Evolutionary conservation across 805 yeast genomes (phyloP).

Genomic region (Yamadazyma kitorensis): DNA sequence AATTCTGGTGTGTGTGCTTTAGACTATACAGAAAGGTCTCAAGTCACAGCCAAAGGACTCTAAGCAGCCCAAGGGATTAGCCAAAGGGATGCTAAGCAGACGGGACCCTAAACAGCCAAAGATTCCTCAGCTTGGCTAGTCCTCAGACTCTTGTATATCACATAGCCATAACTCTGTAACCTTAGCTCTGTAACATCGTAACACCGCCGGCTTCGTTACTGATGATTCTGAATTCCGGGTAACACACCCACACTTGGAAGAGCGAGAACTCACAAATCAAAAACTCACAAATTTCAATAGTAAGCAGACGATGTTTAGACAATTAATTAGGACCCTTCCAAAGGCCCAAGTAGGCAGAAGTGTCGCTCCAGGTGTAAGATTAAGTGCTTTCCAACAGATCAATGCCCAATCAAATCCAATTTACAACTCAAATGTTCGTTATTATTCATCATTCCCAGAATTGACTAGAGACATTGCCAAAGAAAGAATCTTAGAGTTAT

Average conservation of each 20-base stretch:
- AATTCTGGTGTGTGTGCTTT: too few relatives aligned
- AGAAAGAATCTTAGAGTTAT: constrained; percentile 60
- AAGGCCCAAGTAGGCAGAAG: constrained; percentile 1
- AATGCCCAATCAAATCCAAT: constrained; percentile 4
- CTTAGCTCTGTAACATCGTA: too few relatives aligned
- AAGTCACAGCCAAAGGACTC: too few relatives aligned
- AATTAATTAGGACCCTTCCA: constrained; percentile 6
- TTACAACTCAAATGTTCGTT: constrained; percentile 22
- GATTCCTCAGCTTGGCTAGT: too few relatives aligned
- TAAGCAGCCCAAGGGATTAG: too few relatives aligned
- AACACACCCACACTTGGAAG: not conserved
- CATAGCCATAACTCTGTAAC: too few relatives aligned
- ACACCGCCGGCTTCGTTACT: not conserved
- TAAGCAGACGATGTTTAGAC: constrained; percentile 11
- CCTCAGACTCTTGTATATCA: too few relatives aligned
- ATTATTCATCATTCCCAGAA: constrained; percentile 58
- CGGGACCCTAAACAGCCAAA: too few relatives aligned
- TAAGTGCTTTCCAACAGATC: not conserved
- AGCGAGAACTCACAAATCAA: constrained; percentile 7
- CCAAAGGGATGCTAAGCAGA: too few relatives aligned
- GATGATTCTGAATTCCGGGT: constrained; percentile 1
- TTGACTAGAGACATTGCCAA: constrained; percentile 60
- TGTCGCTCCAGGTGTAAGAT: constrained; percentile 2
- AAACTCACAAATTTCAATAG: constrained; percentile 6
- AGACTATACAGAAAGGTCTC: too few relatives aligned